Percentiles rank a stretch among this genome's conserved stretches.
Conservation (phyloP, 495 filamentous ascomycete species). For the Haplographium delicatum region DNA sequence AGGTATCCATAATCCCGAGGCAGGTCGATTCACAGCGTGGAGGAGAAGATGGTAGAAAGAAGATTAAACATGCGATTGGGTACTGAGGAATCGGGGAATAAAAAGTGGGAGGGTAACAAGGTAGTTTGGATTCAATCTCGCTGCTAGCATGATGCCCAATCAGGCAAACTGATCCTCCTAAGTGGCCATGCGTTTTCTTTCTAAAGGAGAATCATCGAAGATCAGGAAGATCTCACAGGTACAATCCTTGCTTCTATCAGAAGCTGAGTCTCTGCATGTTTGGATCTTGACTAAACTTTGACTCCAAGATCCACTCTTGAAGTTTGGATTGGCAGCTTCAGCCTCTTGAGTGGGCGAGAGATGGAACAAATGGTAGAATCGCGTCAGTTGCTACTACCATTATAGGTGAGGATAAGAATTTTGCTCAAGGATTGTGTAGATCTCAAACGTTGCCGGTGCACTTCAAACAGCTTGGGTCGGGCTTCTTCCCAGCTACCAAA, state of each 20-base stretch:
- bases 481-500: not conserved
- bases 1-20: not conserved
- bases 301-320: not conserved
- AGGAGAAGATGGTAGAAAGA: not conserved
- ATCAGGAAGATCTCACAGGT: not conserved
- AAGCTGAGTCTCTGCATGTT: slow-evolving; percentile 21
- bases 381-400: not conserved
- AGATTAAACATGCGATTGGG: slow-evolving; percentile 22
- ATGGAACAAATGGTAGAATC: slow-evolving; percentile 10
- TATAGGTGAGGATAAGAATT: not conserved
- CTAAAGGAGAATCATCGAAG: slow-evolving; percentile 8
- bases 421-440: slow-evolving; percentile 6
- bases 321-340: slow-evolving; percentile 5
- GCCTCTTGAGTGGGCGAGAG: not conserved
- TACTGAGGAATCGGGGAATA: not conserved
- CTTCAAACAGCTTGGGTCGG: slow-evolving; percentile 7
- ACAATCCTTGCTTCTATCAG: not conserved
- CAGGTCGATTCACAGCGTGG: not conserved
- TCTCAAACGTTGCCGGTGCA: slow-evolving; percentile 16
- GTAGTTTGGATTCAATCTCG: not conserved
- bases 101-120: not conserved
- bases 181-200: not conserved
- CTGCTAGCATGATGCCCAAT: not conserved
- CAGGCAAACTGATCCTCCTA: not conserved
- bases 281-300: slow-evolving; percentile 12